Conservation (phyloP, 2,329 filamentous ascomycete genomes). For the Colletotrichum paranaense region DNA sequence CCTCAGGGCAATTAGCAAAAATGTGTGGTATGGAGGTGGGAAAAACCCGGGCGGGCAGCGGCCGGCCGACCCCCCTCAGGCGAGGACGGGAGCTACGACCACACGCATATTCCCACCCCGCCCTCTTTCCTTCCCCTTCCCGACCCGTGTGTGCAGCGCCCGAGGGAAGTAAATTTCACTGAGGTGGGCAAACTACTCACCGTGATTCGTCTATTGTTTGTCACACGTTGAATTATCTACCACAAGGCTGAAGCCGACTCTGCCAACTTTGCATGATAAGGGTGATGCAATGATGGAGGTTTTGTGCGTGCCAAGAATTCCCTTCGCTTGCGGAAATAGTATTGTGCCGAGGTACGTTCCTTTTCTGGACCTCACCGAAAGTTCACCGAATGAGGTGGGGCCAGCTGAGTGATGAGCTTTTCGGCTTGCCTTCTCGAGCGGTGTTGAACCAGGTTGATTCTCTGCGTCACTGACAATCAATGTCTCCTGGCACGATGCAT, state of each 20-base stretch:
- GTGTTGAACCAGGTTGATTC: background rate
- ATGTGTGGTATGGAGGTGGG: constrained; percentile 27
- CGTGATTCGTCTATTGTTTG: constrained; percentile 24
- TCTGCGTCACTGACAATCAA: background rate
- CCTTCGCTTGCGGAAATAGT: constrained; percentile 38
- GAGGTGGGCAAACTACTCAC: background rate
- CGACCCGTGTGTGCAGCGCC: background rate
- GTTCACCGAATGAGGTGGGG: background rate
- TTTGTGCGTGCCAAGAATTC: constrained; percentile 38
- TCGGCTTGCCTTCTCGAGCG: background rate
- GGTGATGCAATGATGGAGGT: constrained; percentile 28
- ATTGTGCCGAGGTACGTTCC: constrained; percentile 30
- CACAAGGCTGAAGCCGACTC: constrained; percentile 33
- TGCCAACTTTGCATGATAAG: constrained; percentile 17
- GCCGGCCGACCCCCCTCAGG: constrained; percentile 13
- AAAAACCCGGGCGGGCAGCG: constrained; percentile 26
- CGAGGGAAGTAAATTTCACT: background rate
- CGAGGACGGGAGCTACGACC: background rate
- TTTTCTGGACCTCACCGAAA: background rate
- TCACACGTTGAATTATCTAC: constrained; percentile 20
- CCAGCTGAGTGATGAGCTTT: background rate
- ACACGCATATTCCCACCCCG: background rate
- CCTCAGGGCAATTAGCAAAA: constrained; percentile 36
- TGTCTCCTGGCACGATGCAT: background rate
- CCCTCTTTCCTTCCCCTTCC: background rate